Evolutionary conservation across 116 monocot genomes (phyloP).

Genomic region (Posidonia oceanica): DNA sequence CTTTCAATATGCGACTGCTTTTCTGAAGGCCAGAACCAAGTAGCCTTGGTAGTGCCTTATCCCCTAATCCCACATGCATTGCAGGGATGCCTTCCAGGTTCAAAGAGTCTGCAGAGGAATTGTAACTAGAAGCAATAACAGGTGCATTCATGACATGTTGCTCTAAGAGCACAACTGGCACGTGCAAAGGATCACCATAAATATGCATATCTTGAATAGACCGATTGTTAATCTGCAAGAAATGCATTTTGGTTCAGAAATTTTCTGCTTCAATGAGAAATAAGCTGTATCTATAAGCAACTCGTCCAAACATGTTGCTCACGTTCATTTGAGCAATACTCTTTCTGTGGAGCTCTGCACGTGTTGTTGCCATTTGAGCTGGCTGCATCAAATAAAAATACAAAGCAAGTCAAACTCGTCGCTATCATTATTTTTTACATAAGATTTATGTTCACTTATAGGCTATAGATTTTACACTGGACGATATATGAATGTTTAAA

Average conservation of each 20-base stretch:
- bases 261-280: neutral
- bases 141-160: constrained; percentile 63
- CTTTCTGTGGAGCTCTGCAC: constrained; percentile 87
- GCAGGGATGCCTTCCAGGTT: constrained; percentile 19
- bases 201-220: constrained; percentile 94
- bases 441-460: neutral
- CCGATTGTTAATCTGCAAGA: constrained; percentile 65
- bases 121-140: constrained; percentile 29
- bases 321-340: constrained; percentile 95
- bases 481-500: neutral
- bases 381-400: constrained; percentile 36
- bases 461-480: neutral
- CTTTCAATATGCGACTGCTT: constrained; percentile 36
- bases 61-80: constrained; percentile 8
- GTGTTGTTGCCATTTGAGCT: constrained; percentile 46
- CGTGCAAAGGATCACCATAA: constrained; percentile 72
- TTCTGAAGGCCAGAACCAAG: constrained; percentile 18
- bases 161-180: constrained; percentile 79
- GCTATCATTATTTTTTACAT: neutral
- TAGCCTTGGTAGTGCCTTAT: constrained; percentile 13
- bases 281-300: neutral
- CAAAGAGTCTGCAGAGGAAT: constrained; percentile 15
- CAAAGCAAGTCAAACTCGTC: neutral
- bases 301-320: constrained; percentile 2
- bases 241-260: neutral